phyloP scores from a whole-genome alignment of 208 protist genomes.

The Borovskyia barvae region DNA sequence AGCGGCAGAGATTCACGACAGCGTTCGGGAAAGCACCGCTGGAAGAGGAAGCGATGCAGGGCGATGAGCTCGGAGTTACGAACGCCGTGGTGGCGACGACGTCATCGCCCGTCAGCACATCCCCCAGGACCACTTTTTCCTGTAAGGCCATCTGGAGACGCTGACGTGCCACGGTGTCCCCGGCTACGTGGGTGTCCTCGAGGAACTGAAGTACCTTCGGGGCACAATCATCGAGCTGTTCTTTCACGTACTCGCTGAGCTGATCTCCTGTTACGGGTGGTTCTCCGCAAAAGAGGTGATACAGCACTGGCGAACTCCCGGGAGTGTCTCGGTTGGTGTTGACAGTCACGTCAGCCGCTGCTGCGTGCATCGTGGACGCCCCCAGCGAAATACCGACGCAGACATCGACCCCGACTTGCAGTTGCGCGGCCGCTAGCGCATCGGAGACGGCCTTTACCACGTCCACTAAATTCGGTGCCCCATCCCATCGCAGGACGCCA shows the following conservation, averaged over 20 bases:
- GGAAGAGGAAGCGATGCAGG: too few relatives aligned
- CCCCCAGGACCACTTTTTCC: conserved; percentile 14
- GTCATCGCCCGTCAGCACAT: background rate
- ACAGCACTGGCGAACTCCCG: conserved; percentile 25
- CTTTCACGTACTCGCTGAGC: conserved; percentile 63
- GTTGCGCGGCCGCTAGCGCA: conserved; percentile 4
- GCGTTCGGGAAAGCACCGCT: conserved; percentile 11
- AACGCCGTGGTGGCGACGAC: background rate
- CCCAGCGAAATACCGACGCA: conserved; percentile 17
- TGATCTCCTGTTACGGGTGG: conserved; percentile 65
- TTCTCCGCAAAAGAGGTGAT: conserved; percentile 69
- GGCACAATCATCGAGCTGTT: conserved; percentile 44
- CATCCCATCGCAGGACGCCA: conserved; percentile 10
- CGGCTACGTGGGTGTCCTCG: conserved; percentile 64
- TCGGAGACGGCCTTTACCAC: conserved; percentile 17
- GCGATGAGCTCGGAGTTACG: background rate
- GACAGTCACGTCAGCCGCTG: background rate
- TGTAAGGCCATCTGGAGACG: conserved; percentile 45
- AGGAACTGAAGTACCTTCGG: conserved; percentile 49
- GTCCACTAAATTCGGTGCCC: conserved; percentile 9
- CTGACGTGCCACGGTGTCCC: conserved; percentile 42
- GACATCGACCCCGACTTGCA: conserved; percentile 15
- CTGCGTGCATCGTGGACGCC: background rate
- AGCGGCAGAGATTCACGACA: conserved; percentile 8
- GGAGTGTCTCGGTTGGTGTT: background rate